Evolutionary conservation across 176 grass and related monocot genomes (phyloP), one percentile per base, ranked within the genome.

Genomic region (Alloteropsis semialata): DNA sequence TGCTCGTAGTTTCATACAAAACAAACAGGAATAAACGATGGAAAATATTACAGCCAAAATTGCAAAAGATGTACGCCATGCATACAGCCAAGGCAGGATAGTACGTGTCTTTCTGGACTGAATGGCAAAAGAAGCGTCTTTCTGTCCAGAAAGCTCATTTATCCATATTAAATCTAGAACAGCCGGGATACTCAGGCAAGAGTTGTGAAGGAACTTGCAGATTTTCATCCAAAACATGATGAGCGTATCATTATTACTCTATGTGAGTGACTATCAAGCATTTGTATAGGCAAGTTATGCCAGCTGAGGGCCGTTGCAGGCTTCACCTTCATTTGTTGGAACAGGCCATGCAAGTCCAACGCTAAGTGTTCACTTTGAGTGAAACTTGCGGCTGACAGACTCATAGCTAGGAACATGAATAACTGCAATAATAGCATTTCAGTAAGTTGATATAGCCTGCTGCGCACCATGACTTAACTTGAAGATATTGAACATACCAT

Each of bases 391-490:
- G 80, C 87, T 94, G 46, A 94, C 87, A 45, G 87, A 94, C 49
- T 94, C 89, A 8, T 97, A 94, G 85, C 89, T 92, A 1, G 92
- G 92, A 4, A 97, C 92, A 39, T 87, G 86, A 73, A 86, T 86
- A 76, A 92, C 94, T 97, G 82, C 76, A 89, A 74, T 2, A 88
- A 68, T n/a, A 73, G 3, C 18, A 37, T 75, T 56, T 51, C 2
- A 19, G 16, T 78, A 24, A 77, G 49, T 61, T 27, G 6, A 22
- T 27, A 41, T 53, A 74, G 15, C 14, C 24, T 51, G 27, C 29
- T 1, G 0, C 41, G 12, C 8, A 55, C 28, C 33, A 75, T 19
- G 41, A 45, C 15, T 66, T 84, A 58, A 41, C 22, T 62, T 46
- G 24, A 53, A 30, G 42, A 12, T 27, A 4, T 13, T 2, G 15